Evolutionary conservation across 2,329 filamentous ascomycete genomes (phyloP).

Genomic region (Nemania sp.): DNA sequence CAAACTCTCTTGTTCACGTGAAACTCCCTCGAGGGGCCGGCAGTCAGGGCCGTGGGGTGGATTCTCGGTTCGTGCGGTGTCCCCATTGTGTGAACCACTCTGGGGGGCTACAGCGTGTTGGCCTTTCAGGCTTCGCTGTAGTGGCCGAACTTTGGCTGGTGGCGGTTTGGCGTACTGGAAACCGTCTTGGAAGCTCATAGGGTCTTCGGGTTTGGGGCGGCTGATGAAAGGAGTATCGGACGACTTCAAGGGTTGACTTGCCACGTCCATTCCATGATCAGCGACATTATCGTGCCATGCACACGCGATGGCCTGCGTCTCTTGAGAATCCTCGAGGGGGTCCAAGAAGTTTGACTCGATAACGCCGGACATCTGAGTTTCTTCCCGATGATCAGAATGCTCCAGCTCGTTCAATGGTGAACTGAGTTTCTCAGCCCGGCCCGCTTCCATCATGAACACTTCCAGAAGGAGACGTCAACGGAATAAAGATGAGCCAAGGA

Average conservation of each 20-base stretch:
- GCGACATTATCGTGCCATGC: background rate
- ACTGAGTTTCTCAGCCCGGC: background rate
- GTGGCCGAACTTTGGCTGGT: constrained; percentile 10
- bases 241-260: background rate
- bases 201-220: constrained; percentile 27
- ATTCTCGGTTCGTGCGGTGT: background rate
- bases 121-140: background rate
- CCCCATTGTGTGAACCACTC: background rate
- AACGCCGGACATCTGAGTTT: constrained; percentile 4
- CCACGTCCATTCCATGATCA: background rate
- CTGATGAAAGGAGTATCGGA: constrained; percentile 19
- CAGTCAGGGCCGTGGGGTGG: background rate
- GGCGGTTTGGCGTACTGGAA: constrained; percentile 34
- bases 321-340: constrained; percentile 20
- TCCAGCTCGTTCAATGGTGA: background rate
- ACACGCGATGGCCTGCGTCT: constrained; percentile 1
- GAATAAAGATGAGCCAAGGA: too few relatives aligned
- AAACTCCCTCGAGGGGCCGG: background rate
- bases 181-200: constrained; percentile 26
- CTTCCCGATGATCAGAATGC: background rate
- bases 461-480: background rate
- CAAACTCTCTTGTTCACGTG: background rate
- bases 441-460: constrained; percentile 11
- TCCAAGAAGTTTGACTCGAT: constrained; percentile 23
- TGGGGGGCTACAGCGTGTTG: background rate